Percentiles rank a stretch among this genome's conserved stretches.
Conservation (phyloP, 2,329 filamentous ascomycete species). For the Orbilia quercus region DNA sequence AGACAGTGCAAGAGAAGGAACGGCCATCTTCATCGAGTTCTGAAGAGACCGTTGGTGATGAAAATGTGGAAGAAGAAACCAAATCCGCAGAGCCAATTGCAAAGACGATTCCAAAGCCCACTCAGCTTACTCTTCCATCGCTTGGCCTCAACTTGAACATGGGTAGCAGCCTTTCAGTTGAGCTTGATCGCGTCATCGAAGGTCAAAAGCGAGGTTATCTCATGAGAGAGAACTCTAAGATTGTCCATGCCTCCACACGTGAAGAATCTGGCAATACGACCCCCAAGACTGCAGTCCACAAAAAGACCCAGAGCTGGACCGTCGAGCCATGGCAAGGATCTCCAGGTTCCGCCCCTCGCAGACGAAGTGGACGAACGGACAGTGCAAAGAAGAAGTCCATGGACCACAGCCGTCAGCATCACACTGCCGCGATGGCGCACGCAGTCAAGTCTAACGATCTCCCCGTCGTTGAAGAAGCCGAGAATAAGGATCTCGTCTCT, state of each 20-base stretch:
- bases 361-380: slow-evolving; percentile 68
- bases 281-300: slow-evolving; percentile 76
- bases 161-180: slow-evolving; percentile 52
- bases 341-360: slow-evolving; percentile 67
- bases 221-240: slow-evolving; percentile 98
- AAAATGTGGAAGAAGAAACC: slow-evolving; percentile 65
- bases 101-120: slow-evolving; percentile 27
- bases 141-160: slow-evolving; percentile 53
- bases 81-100: slow-evolving; percentile 35
- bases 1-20: slow-evolving; percentile 65
- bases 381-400: slow-evolving; percentile 69
- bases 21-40: slow-evolving; percentile 58
- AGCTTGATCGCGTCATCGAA: slow-evolving; percentile 53
- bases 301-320: slow-evolving; percentile 90
- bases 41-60: slow-evolving; percentile 60
- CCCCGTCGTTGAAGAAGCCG: slow-evolving; percentile 76
- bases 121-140: slow-evolving; percentile 45
- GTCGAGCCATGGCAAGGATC: slow-evolving; percentile 91
- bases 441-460: slow-evolving; percentile 62
- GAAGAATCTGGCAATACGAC: slow-evolving; percentile 72
- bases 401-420: slow-evolving; percentile 35
- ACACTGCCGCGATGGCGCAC: slow-evolving; percentile 42
- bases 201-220: slow-evolving; percentile 88
- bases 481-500: slow-evolving; percentile 65
- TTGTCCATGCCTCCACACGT: slow-evolving; percentile 88